Conservation (phyloP, 2,329 filamentous ascomycete species). For the Sporothrix brasiliensis region DNA sequence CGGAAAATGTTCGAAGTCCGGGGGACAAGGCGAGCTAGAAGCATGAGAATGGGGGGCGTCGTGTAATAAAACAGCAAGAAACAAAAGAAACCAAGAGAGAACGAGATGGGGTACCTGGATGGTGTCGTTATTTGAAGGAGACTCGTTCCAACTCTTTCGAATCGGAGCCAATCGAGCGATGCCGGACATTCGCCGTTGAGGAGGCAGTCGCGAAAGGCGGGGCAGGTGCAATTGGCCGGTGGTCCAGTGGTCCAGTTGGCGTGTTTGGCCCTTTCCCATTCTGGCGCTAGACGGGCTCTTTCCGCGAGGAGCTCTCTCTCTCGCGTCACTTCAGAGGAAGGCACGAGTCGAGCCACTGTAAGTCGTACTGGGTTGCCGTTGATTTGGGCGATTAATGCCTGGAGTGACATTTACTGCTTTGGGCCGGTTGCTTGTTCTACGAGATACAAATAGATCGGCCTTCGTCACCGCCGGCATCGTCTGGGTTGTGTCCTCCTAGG, state of each 20-base stretch:
- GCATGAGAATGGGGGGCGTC: background rate
- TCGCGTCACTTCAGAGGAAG: background rate
- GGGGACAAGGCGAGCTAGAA: conserved; percentile 18
- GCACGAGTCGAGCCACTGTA: conserved; percentile 1
- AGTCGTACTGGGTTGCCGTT: background rate
- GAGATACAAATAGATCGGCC: conserved; percentile 8
- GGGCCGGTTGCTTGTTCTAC: background rate
- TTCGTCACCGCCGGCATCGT: background rate
- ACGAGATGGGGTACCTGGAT: background rate
- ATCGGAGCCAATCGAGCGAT: conserved; percentile 21
- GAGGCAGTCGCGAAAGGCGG: conserved; percentile 21
- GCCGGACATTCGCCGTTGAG: conserved; percentile 1
- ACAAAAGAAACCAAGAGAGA: background rate
- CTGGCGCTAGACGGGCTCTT: background rate
- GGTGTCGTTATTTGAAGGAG: conserved; percentile 9
- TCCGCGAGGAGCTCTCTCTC: background rate
- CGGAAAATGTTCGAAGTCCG: conserved; percentile 8
- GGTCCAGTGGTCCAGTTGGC: background rate
- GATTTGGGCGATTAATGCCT: conserved; percentile 8
- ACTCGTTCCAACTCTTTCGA: background rate
- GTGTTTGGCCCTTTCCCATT: conserved; percentile 11
- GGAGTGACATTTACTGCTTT: background rate
- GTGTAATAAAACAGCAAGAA: background rate
- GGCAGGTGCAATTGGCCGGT: conserved; percentile 5
- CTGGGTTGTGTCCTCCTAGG: background rate